These are phyloP conservation scores for Myriosclerotinia duriaeana DNA, from an alignment of 2,329 filamentous ascomycete species.

Conservation along the genomic window DNA sequence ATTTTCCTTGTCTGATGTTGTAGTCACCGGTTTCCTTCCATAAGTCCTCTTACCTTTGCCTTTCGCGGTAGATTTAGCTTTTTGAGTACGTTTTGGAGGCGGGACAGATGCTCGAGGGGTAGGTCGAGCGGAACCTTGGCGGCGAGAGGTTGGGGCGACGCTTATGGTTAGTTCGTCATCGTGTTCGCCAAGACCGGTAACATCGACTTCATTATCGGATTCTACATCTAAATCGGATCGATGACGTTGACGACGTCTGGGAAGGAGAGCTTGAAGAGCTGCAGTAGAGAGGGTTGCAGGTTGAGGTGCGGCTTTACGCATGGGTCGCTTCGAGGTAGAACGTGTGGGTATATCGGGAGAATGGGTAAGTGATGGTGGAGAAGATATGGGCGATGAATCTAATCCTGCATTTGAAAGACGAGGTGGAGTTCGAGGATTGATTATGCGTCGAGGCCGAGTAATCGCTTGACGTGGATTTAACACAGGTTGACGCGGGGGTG, in stretches of 20 bases:
- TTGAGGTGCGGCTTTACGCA: constrained; percentile 29
- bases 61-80: constrained; percentile 29
- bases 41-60: constrained; percentile 48
- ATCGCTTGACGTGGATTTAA: constrained; percentile 22
- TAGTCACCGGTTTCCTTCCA: constrained; percentile 40
- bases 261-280: constrained; percentile 43
- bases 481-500: constrained; percentile 29
- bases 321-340: constrained; percentile 24
- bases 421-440: constrained; percentile 36
- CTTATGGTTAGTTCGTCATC: constrained; percentile 56
- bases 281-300: constrained; percentile 40
- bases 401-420: constrained; percentile 24
- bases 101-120: constrained; percentile 21
- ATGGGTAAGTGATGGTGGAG: constrained; percentile 65
- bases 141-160: constrained; percentile 42
- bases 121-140: constrained; percentile 29
- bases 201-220: constrained; percentile 49
- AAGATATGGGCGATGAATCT: constrained; percentile 47
- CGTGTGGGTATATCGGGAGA: constrained; percentile 52
- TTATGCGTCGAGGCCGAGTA: constrained; percentile 32
- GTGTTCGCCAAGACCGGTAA: constrained; percentile 50
- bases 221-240: constrained; percentile 44
- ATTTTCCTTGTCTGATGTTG: constrained; percentile 59
- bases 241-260: constrained; percentile 38
- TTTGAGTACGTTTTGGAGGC: constrained; percentile 1